phyloP scores from a whole-genome alignment of 352 stramenopile species.

The Pythium sukuiense region DNA sequence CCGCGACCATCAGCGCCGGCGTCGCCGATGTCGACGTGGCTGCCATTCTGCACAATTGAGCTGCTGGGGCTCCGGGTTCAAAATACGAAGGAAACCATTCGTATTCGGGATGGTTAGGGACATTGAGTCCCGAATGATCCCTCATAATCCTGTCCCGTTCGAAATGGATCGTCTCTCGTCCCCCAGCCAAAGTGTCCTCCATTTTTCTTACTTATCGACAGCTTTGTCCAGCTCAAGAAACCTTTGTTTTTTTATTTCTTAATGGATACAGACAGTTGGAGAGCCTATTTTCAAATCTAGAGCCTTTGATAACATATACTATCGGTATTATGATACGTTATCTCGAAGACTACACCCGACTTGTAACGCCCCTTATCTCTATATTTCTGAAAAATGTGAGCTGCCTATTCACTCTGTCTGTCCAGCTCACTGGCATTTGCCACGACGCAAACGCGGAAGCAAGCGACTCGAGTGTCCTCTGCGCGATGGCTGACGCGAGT shows the following conservation, averaged over 20 bases:
- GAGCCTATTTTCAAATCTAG: too few relatives aligned
- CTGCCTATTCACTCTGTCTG: neutral
- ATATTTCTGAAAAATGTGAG: neutral
- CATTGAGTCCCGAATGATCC: neutral
- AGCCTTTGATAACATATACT: neutral
- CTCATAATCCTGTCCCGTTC: neutral
- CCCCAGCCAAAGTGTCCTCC: conserved; percentile 22
- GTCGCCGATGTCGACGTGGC: neutral
- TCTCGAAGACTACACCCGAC: neutral
- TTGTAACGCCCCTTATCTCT: neutral
- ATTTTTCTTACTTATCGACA: conserved; percentile 15
- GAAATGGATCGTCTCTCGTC: conserved; percentile 11
- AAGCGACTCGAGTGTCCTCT: neutral
- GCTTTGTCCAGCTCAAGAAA: neutral
- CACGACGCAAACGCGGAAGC: neutral
- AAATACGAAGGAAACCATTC: conserved; percentile 1
- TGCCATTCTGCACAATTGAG: neutral
- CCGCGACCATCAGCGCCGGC: conserved; percentile 16
- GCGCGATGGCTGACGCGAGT: conserved; percentile 5
- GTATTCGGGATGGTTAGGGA: neutral
- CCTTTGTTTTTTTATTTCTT: neutral
- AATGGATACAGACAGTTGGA: neutral
- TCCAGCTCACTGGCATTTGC: neutral
- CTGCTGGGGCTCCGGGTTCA: neutral
- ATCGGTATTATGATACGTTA: neutral